Conservation (phyloP, 768 basidiomycete species). For the Tylopilus felleus region DNA sequence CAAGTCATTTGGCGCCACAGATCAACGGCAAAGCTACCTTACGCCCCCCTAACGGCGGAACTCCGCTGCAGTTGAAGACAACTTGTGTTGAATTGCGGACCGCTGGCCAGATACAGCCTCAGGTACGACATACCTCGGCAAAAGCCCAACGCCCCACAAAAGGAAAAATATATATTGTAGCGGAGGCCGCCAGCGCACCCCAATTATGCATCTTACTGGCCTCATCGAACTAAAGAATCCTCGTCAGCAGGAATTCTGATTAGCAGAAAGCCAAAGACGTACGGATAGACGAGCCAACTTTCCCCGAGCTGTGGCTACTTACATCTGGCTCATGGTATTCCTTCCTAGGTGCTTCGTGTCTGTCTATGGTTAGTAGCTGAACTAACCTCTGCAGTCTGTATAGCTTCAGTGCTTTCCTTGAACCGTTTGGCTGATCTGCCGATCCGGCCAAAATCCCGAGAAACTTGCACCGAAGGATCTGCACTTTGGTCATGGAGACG, state of each 20-base stretch:
- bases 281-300: background rate
- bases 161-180: background rate
- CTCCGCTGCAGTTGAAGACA: too few species aligned
- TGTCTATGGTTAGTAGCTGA: background rate
- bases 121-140: background rate
- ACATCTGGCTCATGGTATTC: too few species aligned
- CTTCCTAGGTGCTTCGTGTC: too few species aligned
- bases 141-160: background rate
- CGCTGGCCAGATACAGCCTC: background rate
- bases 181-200: too few species aligned
- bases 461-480: constrained; percentile 5
- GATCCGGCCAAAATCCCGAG: background rate
- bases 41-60: background rate
- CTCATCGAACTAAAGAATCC: background rate
- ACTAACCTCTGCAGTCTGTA: background rate
- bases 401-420: background rate
- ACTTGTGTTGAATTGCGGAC: too few species aligned
- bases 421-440: background rate
- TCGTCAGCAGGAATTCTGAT: background rate
- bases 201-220: background rate
- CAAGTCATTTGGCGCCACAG: background rate
- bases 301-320: background rate
- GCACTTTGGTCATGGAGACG: background rate
- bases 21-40: background rate
- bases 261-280: background rate